A percentile compares a stretch with the other conserved stretches of the same genome.
Evolutionary conservation across 1,139 yeast genomes (phyloP).

Genomic region (Candida glucosophila): DNA sequence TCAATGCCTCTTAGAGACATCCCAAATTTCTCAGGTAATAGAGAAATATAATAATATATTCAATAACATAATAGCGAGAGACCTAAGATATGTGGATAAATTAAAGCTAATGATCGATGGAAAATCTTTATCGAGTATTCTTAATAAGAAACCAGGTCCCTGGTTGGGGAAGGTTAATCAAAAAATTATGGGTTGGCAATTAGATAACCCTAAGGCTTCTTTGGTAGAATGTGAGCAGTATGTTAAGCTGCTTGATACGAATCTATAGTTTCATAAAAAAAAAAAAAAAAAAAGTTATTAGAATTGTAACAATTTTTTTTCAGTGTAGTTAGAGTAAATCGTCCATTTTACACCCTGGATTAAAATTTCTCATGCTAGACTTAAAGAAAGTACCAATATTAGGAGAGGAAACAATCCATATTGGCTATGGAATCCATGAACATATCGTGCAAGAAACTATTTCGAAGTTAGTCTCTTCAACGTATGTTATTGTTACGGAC

Average conservation of each 20-base stretch:
- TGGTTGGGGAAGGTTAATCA: conserved; percentile 62
- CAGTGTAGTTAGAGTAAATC: background rate
- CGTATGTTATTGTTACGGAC: conserved; percentile 88
- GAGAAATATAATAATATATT: conserved; percentile 28
- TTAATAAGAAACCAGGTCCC: conserved; percentile 68
- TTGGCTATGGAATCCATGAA: conserved; percentile 75
- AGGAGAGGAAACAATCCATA: conserved; percentile 80
- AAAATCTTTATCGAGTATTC: conserved; percentile 43
- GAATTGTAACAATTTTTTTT: conserved; percentile 1
- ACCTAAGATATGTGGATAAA: conserved; percentile 32
- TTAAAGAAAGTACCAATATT: conserved; percentile 59
- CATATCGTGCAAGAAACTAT: conserved; percentile 71
- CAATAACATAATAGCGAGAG: conserved; percentile 13
- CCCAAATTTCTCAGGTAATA: conserved; percentile 5
- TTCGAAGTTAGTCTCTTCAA: conserved; percentile 62
- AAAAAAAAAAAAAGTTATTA: conserved; percentile 1
- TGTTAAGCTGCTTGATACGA: conserved; percentile 19
- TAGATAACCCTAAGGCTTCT: conserved; percentile 54
- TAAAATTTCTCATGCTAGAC: conserved; percentile 15
- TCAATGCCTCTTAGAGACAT: conserved; percentile 1
- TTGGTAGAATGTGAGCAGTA: conserved; percentile 46
- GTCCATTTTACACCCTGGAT: background rate
- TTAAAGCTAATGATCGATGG: conserved; percentile 62
- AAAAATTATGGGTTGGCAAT: conserved; percentile 59
- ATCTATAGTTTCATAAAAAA: conserved; percentile 3